Base-by-base conservation (phyloP, 441 rosid species). In the Arabidopsis hybrid region DNA sequence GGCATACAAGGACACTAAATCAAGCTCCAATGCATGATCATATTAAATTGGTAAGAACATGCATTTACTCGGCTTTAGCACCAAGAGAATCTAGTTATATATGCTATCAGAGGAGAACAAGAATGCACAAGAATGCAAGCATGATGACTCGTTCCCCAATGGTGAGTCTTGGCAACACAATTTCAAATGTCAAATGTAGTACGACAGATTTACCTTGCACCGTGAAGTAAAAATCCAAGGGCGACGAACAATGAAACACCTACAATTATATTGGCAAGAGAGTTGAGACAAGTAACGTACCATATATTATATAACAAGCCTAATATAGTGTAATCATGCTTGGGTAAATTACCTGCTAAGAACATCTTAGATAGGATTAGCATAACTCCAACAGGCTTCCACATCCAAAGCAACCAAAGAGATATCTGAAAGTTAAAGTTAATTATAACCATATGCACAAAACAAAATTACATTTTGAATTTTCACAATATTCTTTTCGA, bases 161-260 rank as follows among this genome's bases (percentile, higher is more conserved):
- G 40, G 49, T 61, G 51, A 39, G 4, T 39, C 43, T 3, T 2
- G 26, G 26, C 26, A 21, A 21, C 43, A 39, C 9, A 13, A 43
- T 51, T 21, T 61, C 62, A 18, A 18, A 21, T 21, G 3, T 21
- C 26, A 21, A 21, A 21, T 21, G 26, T 21, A 21, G 17, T 21
- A 43, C 18, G 32, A 62, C 4, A 60, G 29, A 58, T 17, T 71
- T 85, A 92, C 97, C 97, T 90, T 83, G 94, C 97, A 52, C 97
- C 97, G 74, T 92, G 90, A 38, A 90, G 89, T 72, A 92, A 82
- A 76, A 90, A 90, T 39, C 92, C 97, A 65, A 92, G 85, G 67
- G 97, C 91, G 1, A 94, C 92, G 36, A 87, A 83, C 78, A 92
- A 81, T 45, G 96, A 92, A 47, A 87, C 90, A 38, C 90, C 97